Percentiles rank a stretch among this genome's conserved stretches.
Conservation (phyloP, 495 filamentous ascomycete species). For the Trichoderma asperelloides region DNA sequence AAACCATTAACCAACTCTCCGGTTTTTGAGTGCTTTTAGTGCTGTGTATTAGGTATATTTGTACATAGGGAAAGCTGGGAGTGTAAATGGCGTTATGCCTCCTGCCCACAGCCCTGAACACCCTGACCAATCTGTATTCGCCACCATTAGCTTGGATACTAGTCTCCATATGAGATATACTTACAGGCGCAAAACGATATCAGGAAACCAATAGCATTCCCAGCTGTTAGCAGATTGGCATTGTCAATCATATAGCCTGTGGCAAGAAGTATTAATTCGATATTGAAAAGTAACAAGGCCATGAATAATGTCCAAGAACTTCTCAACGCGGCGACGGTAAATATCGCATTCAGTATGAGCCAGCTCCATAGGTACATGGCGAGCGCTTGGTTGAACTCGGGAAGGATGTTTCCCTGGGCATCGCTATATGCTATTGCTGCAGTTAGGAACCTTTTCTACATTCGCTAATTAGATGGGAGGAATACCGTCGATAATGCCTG, state of each 20-base stretch:
- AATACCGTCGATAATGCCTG: slow-evolving; percentile 21
- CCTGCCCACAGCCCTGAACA: not conserved
- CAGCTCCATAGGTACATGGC: slow-evolving; percentile 30
- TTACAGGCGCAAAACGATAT: not conserved
- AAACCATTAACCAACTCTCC: not conserved
- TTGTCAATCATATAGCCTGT: slow-evolving; percentile 22
- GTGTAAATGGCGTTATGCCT: not conserved
- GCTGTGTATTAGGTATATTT: not conserved
- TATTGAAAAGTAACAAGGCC: slow-evolving; percentile 21
- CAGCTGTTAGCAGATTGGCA: not conserved
- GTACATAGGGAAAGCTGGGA: not conserved
- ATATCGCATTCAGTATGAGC: slow-evolving; percentile 31
- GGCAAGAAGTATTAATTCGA: slow-evolving; percentile 25
- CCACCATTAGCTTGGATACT: not conserved
- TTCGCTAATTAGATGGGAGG: slow-evolving; percentile 15
- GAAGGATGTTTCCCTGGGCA: not conserved
- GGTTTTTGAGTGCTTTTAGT: not conserved
- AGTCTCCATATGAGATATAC: not conserved
- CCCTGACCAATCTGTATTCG: not conserved
- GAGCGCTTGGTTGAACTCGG: slow-evolving; percentile 25
- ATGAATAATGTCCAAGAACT: slow-evolving; percentile 23
- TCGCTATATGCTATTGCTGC: slow-evolving; percentile 13
- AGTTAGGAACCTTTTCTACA: not conserved
- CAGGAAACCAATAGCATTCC: not conserved
- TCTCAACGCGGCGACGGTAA: slow-evolving; percentile 27